Base-by-base conservation (phyloP, 2,329 filamentous ascomycete genomes). In the Penicillium sp. region DNA sequence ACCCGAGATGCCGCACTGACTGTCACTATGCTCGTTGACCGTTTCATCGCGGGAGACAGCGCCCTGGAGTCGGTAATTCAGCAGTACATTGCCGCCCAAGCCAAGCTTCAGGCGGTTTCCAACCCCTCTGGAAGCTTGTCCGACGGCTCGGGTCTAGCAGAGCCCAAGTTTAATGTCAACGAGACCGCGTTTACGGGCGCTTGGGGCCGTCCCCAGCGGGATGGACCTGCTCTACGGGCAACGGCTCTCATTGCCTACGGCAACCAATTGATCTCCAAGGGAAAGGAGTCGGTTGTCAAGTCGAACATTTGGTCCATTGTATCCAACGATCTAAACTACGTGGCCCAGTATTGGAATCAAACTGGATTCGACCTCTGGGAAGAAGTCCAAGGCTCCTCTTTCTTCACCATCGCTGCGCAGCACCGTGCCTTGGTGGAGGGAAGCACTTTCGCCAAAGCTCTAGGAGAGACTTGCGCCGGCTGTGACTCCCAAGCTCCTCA, bases 121-220 rank as follows among this genome's bases (percentile, higher is more conserved):
- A 92, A 91, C 73, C 90, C 87, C 0, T 90, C 88, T 0, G 89
- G 89, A 1, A 76, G 77, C 18, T 73, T 83, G 1, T 72, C 75
- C 5, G 77, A 80, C 16, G 71, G 72, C 4, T 18, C 50, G 10
- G 83, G 83, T 4, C 74, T 93, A 6, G 90, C 83, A 33, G 90
- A 94, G 72, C 83, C 90, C 55, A 93, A 93, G 74, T 93, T 85
- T 74, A 79, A 88, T 55, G 85, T 86, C 44, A 82, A 91, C 63
- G 73, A 83, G 57, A 83, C 79, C 13, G 79, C 85, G 13, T 92
- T 86, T 71, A 89, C 69, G 3, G 71, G 84, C 27, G 70, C 77
- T 11, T 94, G 90, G 90, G 90, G 89, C 33, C 85, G 91, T 22
- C 91, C 91, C 11, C 91, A 94, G 74, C 82, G 88, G 41, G 91